These are phyloP conservation scores for Pseudogymnoascus sp. DNA, from an alignment of 2,329 filamentous ascomycete species.

Conservation along the genomic window DNA sequence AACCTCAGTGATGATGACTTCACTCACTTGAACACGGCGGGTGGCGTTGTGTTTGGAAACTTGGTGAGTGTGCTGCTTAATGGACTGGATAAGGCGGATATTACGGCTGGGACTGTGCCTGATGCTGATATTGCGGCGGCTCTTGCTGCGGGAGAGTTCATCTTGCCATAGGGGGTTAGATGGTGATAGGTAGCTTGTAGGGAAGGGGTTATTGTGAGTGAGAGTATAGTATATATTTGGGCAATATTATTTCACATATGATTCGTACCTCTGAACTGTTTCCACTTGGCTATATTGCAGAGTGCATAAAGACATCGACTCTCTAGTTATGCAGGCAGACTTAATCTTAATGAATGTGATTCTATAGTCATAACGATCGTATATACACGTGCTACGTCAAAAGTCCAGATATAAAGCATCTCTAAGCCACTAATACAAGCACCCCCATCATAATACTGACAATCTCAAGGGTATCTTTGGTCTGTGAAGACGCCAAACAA, in stretches of 20 bases:
- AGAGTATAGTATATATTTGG: neutral
- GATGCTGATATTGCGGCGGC: constrained; percentile 15
- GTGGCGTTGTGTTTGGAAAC: constrained; percentile 39
- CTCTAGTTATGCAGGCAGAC: neutral
- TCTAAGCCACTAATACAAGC: neutral
- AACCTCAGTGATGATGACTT: constrained; percentile 38
- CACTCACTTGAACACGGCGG: constrained; percentile 41
- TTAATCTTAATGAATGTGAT: neutral
- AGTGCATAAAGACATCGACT: neutral
- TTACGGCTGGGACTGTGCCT: constrained; percentile 9
- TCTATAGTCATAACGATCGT: neutral
- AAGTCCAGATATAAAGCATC: neutral
- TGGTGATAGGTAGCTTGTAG: neutral
- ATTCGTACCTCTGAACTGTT: neutral
- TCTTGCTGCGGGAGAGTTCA: constrained; percentile 15
- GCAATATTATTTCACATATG: neutral
- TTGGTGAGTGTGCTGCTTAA: constrained; percentile 36
- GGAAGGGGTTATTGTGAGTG: neutral
- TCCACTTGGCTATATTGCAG: neutral
- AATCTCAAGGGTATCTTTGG: neutral
- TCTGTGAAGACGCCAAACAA: neutral
- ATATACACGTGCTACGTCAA: neutral
- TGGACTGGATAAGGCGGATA: constrained; percentile 15
- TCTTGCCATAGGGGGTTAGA: constrained; percentile 7
- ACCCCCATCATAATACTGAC: neutral